phyloP scores from a whole-genome alignment of 2,329 filamentous ascomycete genomes.

The Salinomyces thailandicus region DNA sequence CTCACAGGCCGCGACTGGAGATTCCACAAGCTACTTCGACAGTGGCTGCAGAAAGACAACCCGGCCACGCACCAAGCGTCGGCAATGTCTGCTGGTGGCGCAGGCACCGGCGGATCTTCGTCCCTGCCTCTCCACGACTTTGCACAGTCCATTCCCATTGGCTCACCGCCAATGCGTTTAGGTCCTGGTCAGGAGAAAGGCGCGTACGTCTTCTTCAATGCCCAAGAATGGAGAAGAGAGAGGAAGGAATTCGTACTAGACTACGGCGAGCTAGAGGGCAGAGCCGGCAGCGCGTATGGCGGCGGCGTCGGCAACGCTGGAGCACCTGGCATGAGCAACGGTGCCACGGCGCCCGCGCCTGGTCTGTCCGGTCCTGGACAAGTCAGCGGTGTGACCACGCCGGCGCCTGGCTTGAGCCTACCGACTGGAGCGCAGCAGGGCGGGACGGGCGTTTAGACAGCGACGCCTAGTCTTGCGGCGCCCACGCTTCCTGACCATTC shows the following conservation, averaged over 20 bases:
- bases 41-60: conserved; percentile 47
- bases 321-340: background rate
- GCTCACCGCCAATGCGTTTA: conserved; percentile 32
- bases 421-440: background rate
- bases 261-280: conserved; percentile 41
- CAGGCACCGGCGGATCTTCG: conserved; percentile 15
- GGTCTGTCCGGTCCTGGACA: background rate
- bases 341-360: background rate
- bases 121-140: conserved; percentile 21
- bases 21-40: conserved; percentile 43
- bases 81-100: background rate
- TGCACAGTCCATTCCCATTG: conserved; percentile 17
- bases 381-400: background rate
- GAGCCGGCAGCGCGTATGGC: conserved; percentile 9
- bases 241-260: conserved; percentile 43
- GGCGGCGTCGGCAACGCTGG: too few relatives aligned
- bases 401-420: background rate
- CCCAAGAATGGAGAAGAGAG: conserved; percentile 42
- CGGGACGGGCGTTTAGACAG: background rate
- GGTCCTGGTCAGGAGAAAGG: conserved; percentile 41
- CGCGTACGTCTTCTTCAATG: conserved; percentile 46
- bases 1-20: conserved; percentile 44
- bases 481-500: too few relatives aligned
- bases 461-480: too few relatives aligned
- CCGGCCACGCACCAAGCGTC: conserved; percentile 7